Percentiles rank a stretch among this genome's conserved stretches.
phyloP scores from a whole-genome alignment of 1,284 basidiomycete genomes.

The Ceratobasidium theobromae region DNA sequence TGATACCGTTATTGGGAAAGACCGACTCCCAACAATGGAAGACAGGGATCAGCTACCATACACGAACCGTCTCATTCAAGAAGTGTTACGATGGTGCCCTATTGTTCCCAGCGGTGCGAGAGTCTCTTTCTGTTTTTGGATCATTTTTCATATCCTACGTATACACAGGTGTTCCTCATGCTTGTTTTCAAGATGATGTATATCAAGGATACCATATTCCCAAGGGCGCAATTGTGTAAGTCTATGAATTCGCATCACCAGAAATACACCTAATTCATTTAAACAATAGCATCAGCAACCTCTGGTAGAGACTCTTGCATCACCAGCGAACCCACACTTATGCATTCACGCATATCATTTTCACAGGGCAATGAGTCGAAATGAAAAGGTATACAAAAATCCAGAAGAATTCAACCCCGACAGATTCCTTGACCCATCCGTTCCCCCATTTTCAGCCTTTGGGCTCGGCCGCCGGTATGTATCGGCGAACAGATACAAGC shows the following conservation, averaged over 20 bases:
- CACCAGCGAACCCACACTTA: not conserved
- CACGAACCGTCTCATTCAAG: conserved; percentile 22
- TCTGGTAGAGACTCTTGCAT: not conserved
- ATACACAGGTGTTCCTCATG: conserved; percentile 43
- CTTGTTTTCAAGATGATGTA: conserved; percentile 42
- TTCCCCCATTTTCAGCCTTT: not conserved
- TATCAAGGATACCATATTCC: conserved; percentile 46
- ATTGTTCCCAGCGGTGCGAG: not conserved
- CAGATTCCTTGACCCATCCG: not conserved
- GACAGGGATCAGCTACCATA: conserved; percentile 26
- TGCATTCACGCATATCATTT: not conserved
- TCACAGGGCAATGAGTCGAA: not conserved
- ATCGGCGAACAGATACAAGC: not conserved
- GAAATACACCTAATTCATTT: not conserved
- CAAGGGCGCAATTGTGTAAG: conserved; percentile 38
- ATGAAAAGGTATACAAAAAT: not conserved
- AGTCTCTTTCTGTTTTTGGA: too few relatives aligned
- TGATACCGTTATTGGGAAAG: conserved; percentile 26
- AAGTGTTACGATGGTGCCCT: conserved; percentile 30
- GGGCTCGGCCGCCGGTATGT: not conserved
- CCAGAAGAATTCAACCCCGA: not conserved
- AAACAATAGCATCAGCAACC: not conserved
- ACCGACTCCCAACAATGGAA: conserved; percentile 20
- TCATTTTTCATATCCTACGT: too few relatives aligned
- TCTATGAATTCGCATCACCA: not conserved